Evolutionary conservation across 2,329 filamentous ascomycete genomes (phyloP), one percentile per base, ranked within the genome.

Genomic region (Clarireedia sp.): DNA sequence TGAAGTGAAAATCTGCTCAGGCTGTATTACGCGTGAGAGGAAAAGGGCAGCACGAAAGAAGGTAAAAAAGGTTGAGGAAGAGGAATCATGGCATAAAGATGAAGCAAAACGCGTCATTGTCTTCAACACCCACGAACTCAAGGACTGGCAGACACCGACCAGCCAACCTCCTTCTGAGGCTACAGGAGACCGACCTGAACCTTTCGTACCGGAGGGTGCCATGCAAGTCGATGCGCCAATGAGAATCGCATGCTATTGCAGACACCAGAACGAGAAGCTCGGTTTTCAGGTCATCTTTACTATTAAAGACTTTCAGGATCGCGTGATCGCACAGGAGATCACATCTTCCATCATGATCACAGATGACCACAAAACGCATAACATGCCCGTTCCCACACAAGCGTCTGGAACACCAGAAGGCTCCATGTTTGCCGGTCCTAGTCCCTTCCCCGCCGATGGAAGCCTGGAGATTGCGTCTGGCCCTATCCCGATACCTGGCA

Each of bases 161-260:
- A 73, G 77, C 66, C 75, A 80, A 66, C 64, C 74, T 65, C 72
- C 71, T 59, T 65, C 73, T 58, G 75, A 78, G 65, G 71, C 67
- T 60, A 75, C 71, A 59, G 69, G 71, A 49, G 74, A 74, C 40
- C 70, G 71, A 21, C 70, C 71, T 48, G 74, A 78, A 56, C 71
- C 75, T n/a, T 71, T 76, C 26, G 67, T 73, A 58, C 75, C 71
- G 45, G 75, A 77, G 47, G 83, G 82, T 50, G 81, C 86, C 6
- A 83, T 89, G 75, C 86, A 90, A 66, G 84, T 95, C 21, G 86
- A 91, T 62, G 83, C 89, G 2, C 90, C 90, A 0, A 96, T 97
- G 91, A 86, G 92, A 9, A 96, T 99, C 65, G 90, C 91, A 23
- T 99, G 92, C 70, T 99, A 97, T 72, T 97, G 92, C 72, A 84